phyloP scores from a whole-genome alignment of 2,329 filamentous ascomycete species.

The Trichoderma simmonsii region DNA sequence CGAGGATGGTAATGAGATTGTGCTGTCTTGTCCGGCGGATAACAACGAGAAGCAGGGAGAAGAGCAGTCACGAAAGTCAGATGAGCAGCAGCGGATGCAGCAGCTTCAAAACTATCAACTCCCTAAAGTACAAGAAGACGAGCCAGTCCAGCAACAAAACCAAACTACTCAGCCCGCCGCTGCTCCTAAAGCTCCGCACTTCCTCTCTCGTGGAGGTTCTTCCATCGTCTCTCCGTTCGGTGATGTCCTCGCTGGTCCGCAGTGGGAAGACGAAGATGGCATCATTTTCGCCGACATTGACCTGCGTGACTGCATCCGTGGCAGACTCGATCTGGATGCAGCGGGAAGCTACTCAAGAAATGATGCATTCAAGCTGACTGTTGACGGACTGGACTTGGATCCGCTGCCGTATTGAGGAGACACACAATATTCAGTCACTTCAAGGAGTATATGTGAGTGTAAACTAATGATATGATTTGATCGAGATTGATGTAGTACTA shows the following conservation, averaged over 20 bases:
- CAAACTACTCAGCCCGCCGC: neutral
- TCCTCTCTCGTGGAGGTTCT: constrained; percentile 72
- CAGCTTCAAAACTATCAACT: neutral
- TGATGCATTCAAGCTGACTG: constrained; percentile 60
- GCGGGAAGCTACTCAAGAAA: constrained; percentile 81
- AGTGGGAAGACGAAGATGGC: constrained; percentile 75
- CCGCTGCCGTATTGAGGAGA: constrained; percentile 50
- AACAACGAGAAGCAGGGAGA: neutral
- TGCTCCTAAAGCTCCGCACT: constrained; percentile 33
- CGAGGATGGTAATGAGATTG: constrained; percentile 56
- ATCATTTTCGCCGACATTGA: constrained; percentile 73
- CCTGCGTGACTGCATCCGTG: constrained; percentile 82
- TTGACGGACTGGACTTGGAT: constrained; percentile 56
- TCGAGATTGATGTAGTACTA: neutral
- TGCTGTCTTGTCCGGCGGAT: constrained; percentile 36
- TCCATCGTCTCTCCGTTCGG: constrained; percentile 78
- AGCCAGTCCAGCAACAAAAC: neutral
- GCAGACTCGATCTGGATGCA: constrained; percentile 77
- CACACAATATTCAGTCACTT: neutral
- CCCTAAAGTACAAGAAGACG: neutral
- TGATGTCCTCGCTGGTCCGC: constrained; percentile 72
- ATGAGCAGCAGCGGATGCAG: neutral
- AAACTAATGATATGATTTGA: neutral
- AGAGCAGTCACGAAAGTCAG: neutral
- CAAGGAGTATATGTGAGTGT: neutral